Evolutionary conservation across 768 basidiomycete species (phyloP).

Genomic region (Terana coerulea): DNA sequence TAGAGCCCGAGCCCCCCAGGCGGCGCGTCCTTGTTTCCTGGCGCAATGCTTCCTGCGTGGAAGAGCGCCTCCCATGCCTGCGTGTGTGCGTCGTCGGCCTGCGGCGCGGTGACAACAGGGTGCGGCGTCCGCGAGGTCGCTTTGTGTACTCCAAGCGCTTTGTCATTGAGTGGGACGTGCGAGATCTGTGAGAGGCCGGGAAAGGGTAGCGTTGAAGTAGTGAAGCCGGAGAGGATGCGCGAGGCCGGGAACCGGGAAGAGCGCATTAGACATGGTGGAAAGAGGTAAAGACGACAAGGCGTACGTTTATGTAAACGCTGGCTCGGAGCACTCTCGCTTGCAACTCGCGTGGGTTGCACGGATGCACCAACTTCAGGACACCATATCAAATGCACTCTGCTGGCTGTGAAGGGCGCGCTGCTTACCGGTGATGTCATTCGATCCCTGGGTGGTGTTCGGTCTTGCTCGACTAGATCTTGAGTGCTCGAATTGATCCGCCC

Average conservation of each 20-base stretch:
- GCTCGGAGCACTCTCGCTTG: not conserved
- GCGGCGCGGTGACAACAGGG: constrained; percentile 25
- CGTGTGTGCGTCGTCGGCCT: not conserved
- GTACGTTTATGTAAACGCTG: no score
- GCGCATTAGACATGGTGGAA: not conserved
- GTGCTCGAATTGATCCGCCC: no score
- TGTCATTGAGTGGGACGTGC: constrained; percentile 36
- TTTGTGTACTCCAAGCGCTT: constrained; percentile 47
- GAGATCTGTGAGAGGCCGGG: constrained; percentile 17
- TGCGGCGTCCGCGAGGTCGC: constrained; percentile 35
- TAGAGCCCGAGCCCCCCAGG: constrained; percentile 74
- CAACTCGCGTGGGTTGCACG: no score
- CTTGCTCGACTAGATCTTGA: not conserved
- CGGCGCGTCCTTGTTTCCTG: constrained; percentile 35
- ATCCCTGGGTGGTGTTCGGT: not conserved
- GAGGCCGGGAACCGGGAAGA: constrained; percentile 15
- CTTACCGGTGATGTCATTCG: no score
- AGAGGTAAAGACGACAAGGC: no score
- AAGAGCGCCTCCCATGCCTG: constrained; percentile 62
- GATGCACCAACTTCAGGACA: no score
- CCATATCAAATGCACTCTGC: no score
- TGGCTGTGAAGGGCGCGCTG: no score
- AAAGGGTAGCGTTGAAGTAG: constrained; percentile 31
- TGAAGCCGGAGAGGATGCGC: constrained; percentile 35
- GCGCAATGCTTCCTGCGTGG: constrained; percentile 59